These are phyloP conservation scores for Metarhizium robertsii DNA, from an alignment of 2,329 filamentous ascomycete species.

Conservation along the genomic window DNA sequence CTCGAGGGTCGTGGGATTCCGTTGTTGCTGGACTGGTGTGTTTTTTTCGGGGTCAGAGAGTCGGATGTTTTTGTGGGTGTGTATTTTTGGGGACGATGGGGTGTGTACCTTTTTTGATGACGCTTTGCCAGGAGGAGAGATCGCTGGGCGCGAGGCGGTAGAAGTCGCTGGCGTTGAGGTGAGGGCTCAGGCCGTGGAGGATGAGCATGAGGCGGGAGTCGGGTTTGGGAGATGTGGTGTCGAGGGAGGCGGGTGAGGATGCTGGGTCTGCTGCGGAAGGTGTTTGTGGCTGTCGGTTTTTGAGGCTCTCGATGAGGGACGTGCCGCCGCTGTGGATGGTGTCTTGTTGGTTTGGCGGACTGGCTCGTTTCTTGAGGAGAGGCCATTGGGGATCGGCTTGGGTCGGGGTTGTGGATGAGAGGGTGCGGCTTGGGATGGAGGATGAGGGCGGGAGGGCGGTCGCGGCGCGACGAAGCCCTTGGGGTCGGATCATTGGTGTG, in stretches of 20 bases:
- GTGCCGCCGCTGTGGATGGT: background rate
- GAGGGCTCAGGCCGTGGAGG: slow-evolving; percentile 47
- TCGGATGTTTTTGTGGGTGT: background rate
- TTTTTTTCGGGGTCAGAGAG: background rate
- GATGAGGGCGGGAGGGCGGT: background rate
- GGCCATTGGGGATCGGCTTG: slow-evolving; percentile 2
- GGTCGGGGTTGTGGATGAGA: background rate
- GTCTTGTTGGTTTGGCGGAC: background rate
- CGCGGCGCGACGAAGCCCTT: background rate
- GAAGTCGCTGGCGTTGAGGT: slow-evolving; percentile 61
- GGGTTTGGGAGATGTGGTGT: background rate
- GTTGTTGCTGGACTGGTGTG: slow-evolving; percentile 48
- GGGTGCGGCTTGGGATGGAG: background rate
- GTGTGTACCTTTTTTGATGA: slow-evolving; percentile 45
- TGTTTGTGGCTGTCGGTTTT: background rate
- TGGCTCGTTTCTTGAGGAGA: slow-evolving; percentile 3
- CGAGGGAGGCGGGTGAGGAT: background rate
- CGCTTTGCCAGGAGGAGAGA: slow-evolving; percentile 58
- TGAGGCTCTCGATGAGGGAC: background rate
- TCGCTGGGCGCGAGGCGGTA: slow-evolving; percentile 55
- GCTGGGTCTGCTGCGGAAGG: background rate
- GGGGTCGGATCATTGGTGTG: background rate
- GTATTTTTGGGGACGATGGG: background rate
- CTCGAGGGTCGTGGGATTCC: slow-evolving; percentile 53
- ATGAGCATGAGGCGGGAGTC: slow-evolving; percentile 35